Evolutionary conservation across 2,329 filamentous ascomycete species (phyloP).

Genomic region (Arthroderma uncinatum): DNA sequence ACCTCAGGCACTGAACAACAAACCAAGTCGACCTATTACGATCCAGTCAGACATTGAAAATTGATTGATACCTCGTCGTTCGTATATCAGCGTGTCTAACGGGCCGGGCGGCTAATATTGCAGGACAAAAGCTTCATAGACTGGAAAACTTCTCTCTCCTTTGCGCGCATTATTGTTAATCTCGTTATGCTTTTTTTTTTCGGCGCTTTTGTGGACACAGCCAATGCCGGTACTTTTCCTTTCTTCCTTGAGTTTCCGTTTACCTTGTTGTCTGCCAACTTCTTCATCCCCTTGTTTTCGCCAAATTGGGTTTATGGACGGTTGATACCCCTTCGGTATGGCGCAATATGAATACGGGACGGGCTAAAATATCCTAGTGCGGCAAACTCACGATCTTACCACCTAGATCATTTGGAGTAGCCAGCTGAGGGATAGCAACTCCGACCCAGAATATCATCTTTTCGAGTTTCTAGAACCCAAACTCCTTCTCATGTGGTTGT

Average conservation of each 20-base stretch:
- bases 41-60: conserved; percentile 32
- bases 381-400: neutral
- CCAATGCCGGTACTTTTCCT: neutral
- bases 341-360: neutral
- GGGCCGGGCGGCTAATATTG: conserved; percentile 3
- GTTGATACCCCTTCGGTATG: neutral
- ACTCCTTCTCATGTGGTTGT: neutral
- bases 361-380: neutral
- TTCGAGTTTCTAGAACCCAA: neutral
- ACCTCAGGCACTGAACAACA: conserved; percentile 18
- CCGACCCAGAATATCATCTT: neutral
- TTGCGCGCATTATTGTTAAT: neutral
- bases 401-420: neutral
- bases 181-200: neutral
- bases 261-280: neutral
- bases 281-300: neutral
- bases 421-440: neutral
- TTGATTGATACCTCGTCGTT: conserved; percentile 11
- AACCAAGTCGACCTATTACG: conserved; percentile 29
- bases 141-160: neutral
- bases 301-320: conserved; percentile 2
- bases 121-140: neutral
- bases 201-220: neutral
- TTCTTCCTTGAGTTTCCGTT: neutral
- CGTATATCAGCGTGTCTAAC: conserved; percentile 6